These are phyloP conservation scores for Daldinia bambusicola DNA, from an alignment of 495 filamentous ascomycete genomes.

Conservation along the genomic window DNA sequence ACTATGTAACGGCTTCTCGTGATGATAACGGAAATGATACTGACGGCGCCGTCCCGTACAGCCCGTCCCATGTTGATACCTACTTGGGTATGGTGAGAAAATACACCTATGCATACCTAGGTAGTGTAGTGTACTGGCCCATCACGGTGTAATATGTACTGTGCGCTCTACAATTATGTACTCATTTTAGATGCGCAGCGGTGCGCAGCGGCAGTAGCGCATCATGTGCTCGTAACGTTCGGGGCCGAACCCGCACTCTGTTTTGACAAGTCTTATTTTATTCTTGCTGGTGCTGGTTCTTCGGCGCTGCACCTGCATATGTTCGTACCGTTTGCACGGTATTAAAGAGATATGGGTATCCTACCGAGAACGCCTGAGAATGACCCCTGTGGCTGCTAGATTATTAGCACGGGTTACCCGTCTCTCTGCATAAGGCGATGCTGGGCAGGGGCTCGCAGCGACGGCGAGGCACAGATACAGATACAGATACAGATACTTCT, in stretches of 20 bases:
- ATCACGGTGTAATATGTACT: conserved; percentile 7
- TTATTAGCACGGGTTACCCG: neutral
- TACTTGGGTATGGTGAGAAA: neutral
- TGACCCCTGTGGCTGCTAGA: neutral
- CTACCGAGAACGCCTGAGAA: neutral
- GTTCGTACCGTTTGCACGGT: conserved; percentile 1
- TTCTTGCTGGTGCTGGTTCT: neutral
- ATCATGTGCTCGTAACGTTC: conserved; percentile 25
- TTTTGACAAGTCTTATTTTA: conserved; percentile 4
- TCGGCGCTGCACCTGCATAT: conserved; percentile 1
- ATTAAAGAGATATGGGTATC: neutral
- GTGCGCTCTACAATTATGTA: conserved; percentile 23
- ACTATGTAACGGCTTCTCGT: too few relatives aligned
- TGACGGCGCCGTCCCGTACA: neutral
- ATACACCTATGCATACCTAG: neutral
- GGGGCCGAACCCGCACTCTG: conserved; percentile 24
- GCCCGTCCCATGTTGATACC: neutral
- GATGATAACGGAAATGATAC: neutral
- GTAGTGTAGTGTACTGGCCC: too few relatives aligned
- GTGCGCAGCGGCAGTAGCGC: conserved; percentile 28
- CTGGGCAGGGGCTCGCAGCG: neutral
- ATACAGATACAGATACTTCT: too few relatives aligned
- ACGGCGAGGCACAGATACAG: conserved; percentile 2
- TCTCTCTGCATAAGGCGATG: neutral
- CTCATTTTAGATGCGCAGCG: conserved; percentile 27